These are phyloP conservation scores for Aschersonia sp. DNA, from an alignment of 2,329 filamentous ascomycete genomes.

Conservation along the genomic window DNA sequence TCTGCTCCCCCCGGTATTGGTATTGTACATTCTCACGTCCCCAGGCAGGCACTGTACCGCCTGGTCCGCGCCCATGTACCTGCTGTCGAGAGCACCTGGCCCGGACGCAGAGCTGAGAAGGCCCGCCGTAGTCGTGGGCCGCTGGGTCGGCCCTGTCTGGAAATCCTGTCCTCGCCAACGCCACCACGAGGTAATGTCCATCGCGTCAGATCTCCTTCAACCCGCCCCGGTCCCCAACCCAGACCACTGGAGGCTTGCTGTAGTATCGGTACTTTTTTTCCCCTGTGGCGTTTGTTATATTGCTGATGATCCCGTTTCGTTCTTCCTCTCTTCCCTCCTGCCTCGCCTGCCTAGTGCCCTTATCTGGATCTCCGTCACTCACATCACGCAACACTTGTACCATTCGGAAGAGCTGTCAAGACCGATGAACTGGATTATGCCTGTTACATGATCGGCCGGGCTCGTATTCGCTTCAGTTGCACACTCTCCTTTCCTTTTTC, in stretches of 20 bases:
- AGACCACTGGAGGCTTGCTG: slow-evolving; percentile 6
- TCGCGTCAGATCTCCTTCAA: slow-evolving; percentile 18
- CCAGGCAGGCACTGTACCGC: too few species aligned
- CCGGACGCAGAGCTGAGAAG: not conserved
- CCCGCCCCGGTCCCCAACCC: slow-evolving; percentile 6
- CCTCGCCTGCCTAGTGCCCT: not conserved
- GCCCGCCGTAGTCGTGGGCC: not conserved
- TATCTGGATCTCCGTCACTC: not conserved
- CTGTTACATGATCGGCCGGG: not conserved
- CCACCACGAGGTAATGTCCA: slow-evolving; percentile 18
- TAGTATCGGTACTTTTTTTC: slow-evolving; percentile 2
- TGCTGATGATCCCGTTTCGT: slow-evolving; percentile 4
- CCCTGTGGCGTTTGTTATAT: slow-evolving; percentile 4
- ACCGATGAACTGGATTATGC: slow-evolving; percentile 4
- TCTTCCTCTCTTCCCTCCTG: not conserved
- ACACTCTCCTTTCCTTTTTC: slow-evolving; percentile 9
- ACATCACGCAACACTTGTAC: not conserved
- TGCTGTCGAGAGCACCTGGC: not conserved
- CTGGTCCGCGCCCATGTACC: not conserved
- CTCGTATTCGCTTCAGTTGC: not conserved
- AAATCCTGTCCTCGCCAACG: slow-evolving; percentile 11
- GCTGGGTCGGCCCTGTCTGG: slow-evolving; percentile 3
- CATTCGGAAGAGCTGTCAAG: not conserved
- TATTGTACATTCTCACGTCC: not conserved
- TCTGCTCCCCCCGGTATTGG: not conserved